Conservation (phyloP, 2,329 filamentous ascomycete species). For the Pseudogymnoascus sp. region DNA sequence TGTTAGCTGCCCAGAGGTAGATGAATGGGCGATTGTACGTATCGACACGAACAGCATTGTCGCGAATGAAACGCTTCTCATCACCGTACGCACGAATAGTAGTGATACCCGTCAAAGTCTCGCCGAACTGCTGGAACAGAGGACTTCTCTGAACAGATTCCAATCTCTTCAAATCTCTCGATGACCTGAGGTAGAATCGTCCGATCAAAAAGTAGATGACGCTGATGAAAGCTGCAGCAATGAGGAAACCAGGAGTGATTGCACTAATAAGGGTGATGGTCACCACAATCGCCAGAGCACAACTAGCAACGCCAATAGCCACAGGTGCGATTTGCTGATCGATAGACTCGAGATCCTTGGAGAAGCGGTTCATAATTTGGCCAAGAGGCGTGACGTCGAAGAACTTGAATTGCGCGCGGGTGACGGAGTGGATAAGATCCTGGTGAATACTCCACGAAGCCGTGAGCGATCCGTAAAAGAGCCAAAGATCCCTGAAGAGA, state of each 20-base stretch:
- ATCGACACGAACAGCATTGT: conserved; percentile 84
- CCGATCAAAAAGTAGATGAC: conserved; percentile 76
- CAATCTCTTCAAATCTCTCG: conserved; percentile 89
- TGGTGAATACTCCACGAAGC: conserved; percentile 82
- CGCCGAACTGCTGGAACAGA: conserved; percentile 94
- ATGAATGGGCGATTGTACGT: conserved; percentile 89
- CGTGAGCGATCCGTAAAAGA: conserved; percentile 86
- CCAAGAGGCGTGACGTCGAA: conserved; percentile 94
- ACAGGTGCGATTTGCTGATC: conserved; percentile 94
- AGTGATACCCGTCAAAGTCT: conserved; percentile 88
- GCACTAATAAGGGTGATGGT: conserved; percentile 80
- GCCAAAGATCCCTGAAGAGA: conserved; percentile 72
- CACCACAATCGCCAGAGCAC: conserved; percentile 62
- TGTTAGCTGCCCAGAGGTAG: conserved; percentile 91
- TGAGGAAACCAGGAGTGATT: conserved; percentile 85
- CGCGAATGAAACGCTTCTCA: conserved; percentile 83
- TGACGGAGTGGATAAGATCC: conserved; percentile 68
- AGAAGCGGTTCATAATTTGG: conserved; percentile 97
- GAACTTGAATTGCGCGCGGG: conserved; percentile 91
- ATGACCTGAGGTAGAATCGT: conserved; percentile 81
- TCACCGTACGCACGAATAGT: conserved; percentile 96
- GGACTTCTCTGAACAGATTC: conserved; percentile 93
- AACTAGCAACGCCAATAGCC: conserved; percentile 69
- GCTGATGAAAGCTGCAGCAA: conserved; percentile 80
- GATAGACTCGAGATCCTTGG: conserved; percentile 89